phyloP scores from a whole-genome alignment of 176 grass and related monocot genomes.

The Carex kokanica region DNA sequence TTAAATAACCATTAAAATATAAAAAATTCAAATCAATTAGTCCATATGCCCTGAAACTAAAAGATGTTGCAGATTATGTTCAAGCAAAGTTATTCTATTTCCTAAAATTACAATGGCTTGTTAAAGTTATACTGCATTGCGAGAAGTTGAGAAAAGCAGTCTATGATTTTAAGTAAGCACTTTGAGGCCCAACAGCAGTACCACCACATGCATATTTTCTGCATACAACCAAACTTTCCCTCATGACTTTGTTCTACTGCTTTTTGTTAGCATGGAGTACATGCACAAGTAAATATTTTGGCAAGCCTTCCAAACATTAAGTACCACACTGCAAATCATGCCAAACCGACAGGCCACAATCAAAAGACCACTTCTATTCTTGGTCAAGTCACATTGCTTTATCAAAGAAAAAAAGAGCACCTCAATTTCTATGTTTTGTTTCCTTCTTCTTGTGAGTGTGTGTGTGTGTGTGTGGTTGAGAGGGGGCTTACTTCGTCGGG shows the following conservation, averaged over 20 bases:
- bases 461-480: neutral
- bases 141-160: neutral
- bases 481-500: slow-evolving; percentile 58
- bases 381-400: neutral
- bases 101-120: neutral
- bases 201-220: neutral
- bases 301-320: neutral
- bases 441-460: neutral
- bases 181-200: neutral
- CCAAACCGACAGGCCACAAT: neutral
- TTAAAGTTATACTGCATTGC: neutral
- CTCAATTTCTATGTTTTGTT: neutral
- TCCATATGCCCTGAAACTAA: neutral
- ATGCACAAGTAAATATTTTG: neutral
- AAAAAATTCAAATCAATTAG: neutral
- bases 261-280: neutral
- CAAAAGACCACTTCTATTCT: neutral
- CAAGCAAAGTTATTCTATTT: neutral
- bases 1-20: neutral
- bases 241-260: neutral
- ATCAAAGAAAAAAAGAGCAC: neutral
- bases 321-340: neutral
- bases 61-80: neutral
- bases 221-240: neutral
- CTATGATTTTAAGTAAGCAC: neutral